Evolutionary conservation across 306 rosid genomes (phyloP).

Genomic region (Geum urbanum): DNA sequence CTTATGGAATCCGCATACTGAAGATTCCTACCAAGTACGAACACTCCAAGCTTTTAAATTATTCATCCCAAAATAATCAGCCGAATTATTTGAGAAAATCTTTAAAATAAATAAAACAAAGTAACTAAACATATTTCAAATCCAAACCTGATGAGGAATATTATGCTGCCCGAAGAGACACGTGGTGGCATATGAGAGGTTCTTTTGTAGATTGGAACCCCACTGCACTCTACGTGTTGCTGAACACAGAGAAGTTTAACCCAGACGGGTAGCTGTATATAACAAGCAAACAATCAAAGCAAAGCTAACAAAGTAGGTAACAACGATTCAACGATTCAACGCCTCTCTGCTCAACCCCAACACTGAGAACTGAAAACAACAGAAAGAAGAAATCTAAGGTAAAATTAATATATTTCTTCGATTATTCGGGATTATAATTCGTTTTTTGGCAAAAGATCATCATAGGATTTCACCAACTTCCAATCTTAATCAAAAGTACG

Average conservation of each 20-base stretch:
- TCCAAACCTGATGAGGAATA: background rate
- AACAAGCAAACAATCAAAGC: background rate
- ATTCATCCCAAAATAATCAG: background rate
- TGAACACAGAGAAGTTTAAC: slow-evolving; percentile 2
- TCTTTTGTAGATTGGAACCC: background rate
- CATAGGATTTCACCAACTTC: background rate
- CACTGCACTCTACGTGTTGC: background rate
- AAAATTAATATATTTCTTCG: background rate
- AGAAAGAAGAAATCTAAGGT: background rate
- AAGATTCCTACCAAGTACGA: background rate
- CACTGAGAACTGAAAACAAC: background rate
- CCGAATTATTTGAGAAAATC: background rate
- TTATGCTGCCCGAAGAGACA: background rate
- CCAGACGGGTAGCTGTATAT: slow-evolving; percentile 2
- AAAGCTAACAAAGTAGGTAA: too few species aligned
- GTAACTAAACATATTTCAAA: rapidly evolving
- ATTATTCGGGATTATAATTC: background rate
- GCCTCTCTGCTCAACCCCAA: background rate
- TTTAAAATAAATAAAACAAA: background rate
- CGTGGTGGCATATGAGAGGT: background rate
- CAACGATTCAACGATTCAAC: background rate
- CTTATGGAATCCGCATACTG: background rate
- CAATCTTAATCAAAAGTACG: background rate
- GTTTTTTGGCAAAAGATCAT: background rate
- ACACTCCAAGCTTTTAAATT: background rate